Base-by-base conservation (phyloP, 169 alveolate genomes). In the Cryptosporidium viatorum region DNA sequence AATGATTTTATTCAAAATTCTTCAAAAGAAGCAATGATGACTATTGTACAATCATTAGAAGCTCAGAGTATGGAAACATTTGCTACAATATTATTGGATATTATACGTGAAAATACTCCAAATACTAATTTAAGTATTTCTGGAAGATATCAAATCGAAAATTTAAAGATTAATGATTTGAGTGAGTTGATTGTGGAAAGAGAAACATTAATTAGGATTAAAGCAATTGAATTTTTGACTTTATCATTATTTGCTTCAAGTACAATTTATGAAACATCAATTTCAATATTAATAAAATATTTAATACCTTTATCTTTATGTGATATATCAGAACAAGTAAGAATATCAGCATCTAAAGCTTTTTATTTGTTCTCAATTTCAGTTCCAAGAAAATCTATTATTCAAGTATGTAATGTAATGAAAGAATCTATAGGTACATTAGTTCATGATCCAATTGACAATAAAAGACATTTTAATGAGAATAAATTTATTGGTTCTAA, bases 291-390 rank as follows among this genome's bases (percentile, higher is more conserved):
- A 31, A 65, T 80, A 7, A 80, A 59, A 14, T 59, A 62, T n/a
- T 43, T 80, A 50, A 29, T 80, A 21, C 89, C 89, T 43, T 21
- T 80, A 33, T 80, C 89, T 23, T 35, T 80, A 7, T 80, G 89
- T 18, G 89, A 80, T 48, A 31, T 65, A 18, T 80, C 89, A 9
- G 89, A 80, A 31, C 60, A 80, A 10, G 89, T 67, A 9, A 60
- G 89, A 37, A 26, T 62, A 10, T 48, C 65, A 23, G 80, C 89
- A 26, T 60, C 69, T 18, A 62, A 60, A 31, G 65, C 89, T 18
- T 65, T 80, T 18, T 52, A 62, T 14, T 12, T 31, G 21, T 80
- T 80, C 21, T 41, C 74, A 21, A 43, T 12, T 0, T 43, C 35
- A 18, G 33, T 80, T 21, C 69, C 73, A 16, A 80, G 75, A 65